A percentile compares a stretch with the other conserved stretches of the same genome.
Conservation (phyloP, 129 eudicot species). For the Oenanthe sinensis region DNA sequence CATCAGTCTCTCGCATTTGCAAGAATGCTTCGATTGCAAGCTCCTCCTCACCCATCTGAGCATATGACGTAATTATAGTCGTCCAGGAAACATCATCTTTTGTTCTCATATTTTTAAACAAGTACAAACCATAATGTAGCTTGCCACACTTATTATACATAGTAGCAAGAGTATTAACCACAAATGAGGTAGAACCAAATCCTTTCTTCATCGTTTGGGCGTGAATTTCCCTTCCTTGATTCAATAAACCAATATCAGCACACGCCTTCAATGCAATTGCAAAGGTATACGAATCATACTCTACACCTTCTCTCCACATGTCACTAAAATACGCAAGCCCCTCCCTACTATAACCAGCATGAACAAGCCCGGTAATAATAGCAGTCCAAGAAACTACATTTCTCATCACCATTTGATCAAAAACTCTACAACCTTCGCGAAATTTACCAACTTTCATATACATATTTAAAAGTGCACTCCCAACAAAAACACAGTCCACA, state of each 20-base stretch:
- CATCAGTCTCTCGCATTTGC: slow-evolving; percentile 49
- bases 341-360: slow-evolving; percentile 47
- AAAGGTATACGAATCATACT: slow-evolving; percentile 63
- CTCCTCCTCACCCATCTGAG: slow-evolving; percentile 47
- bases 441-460: slow-evolving; percentile 57
- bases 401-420: slow-evolving; percentile 77
- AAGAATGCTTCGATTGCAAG: slow-evolving; percentile 42
- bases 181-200: slow-evolving; percentile 49
- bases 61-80: slow-evolving; percentile 53
- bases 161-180: slow-evolving; percentile 70
- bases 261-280: slow-evolving; percentile 87
- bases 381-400: slow-evolving; percentile 96
- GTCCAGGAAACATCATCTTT: slow-evolving; percentile 95
- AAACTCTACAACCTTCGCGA: slow-evolving; percentile 50
- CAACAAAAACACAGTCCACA: slow-evolving; percentile 71
- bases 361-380: slow-evolving; percentile 78
- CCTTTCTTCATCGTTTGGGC: slow-evolving; percentile 59
- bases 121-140: slow-evolving; percentile 42
- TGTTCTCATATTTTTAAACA: slow-evolving; percentile 54
- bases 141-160: slow-evolving; percentile 89
- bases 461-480: slow-evolving; percentile 83
- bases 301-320: slow-evolving; percentile 38
- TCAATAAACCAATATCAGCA: slow-evolving; percentile 50
- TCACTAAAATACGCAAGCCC: slow-evolving; percentile 51
- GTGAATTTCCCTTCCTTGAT: slow-evolving; percentile 75